Evolutionary conservation across 257 asterid genomes (phyloP).

Genomic region (Fraxinus anomala): DNA sequence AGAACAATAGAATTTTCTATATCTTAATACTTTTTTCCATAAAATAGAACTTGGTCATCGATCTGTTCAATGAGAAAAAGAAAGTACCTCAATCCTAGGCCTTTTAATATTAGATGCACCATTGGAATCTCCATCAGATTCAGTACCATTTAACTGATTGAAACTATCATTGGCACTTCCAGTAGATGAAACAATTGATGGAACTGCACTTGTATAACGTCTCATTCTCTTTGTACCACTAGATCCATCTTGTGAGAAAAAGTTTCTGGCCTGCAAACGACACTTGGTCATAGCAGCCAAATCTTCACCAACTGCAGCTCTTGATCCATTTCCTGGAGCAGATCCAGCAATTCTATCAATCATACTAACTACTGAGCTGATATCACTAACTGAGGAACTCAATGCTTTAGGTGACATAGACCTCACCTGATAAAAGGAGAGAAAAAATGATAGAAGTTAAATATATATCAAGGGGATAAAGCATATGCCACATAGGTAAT

Average conservation of each 20-base stretch:
- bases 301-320: constrained; percentile 98
- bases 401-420: constrained; percentile 63
- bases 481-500: background rate
- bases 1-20: background rate
- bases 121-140: constrained; percentile 88
- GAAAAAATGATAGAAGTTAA: constrained; percentile 15
- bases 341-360: constrained; percentile 95
- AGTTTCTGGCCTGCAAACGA: constrained; percentile 83
- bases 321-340: constrained; percentile 98
- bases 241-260: constrained; percentile 79
- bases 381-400: constrained; percentile 78
- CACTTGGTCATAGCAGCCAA: constrained; percentile 96
- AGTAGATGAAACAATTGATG: constrained; percentile 78
- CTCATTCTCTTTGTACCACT: constrained; percentile 82
- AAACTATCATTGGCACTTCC: constrained; percentile 70
- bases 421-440: constrained; percentile 61
- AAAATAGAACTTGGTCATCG: background rate
- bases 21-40: constrained; percentile 1
- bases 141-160: constrained; percentile 61
- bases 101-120: constrained; percentile 67
- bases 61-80: constrained; percentile 23
- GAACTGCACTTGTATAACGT: constrained; percentile 75
- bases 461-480: background rate
- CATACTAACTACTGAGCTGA: constrained; percentile 91
- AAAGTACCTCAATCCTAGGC: constrained; percentile 68